phyloP scores from a whole-genome alignment of 768 basidiomycete genomes.

The Pisolithus marmoratus region DNA sequence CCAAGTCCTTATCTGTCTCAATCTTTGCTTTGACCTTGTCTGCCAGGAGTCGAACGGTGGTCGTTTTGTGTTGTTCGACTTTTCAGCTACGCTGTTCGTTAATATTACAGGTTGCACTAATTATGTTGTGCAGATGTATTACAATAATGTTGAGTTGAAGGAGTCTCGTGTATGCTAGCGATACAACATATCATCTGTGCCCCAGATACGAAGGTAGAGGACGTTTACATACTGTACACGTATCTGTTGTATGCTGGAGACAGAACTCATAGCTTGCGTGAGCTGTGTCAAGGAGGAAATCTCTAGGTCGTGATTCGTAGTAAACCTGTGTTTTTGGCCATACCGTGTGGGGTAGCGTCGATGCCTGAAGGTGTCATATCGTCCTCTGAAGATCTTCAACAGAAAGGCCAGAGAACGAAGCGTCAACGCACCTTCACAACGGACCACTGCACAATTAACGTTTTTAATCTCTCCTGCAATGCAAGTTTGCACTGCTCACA shows the following conservation, averaged over 20 bases:
- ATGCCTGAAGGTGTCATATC: slow-evolving; percentile 34
- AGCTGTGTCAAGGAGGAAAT: neutral
- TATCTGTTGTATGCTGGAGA: no score
- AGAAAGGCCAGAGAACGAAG: neutral
- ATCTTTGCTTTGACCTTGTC: no score
- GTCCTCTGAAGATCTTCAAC: slow-evolving; percentile 40
- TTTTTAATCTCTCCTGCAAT: slow-evolving; percentile 61
- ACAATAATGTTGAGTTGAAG: neutral
- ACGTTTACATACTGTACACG: slow-evolving; percentile 4
- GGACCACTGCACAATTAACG: slow-evolving; percentile 71
- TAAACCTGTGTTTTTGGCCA: neutral
- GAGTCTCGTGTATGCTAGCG: slow-evolving; percentile 4
- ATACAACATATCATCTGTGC: neutral
- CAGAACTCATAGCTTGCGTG: no score
- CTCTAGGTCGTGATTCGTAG: neutral
- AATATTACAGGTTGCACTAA: neutral
- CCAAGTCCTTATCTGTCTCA: no score
- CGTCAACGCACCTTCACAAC: slow-evolving; percentile 54
- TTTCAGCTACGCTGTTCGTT: neutral
- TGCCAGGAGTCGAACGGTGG: no score
- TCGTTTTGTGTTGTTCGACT: no score
- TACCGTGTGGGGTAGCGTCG: neutral
- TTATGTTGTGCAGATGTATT: neutral
- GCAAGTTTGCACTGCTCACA: slow-evolving; percentile 65
- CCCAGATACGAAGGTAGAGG: neutral